A percentile compares a stretch with the other conserved stretches of the same genome.
Conservation (phyloP, 2,329 filamentous ascomycete species). For the Colletotrichum endophyticum region DNA sequence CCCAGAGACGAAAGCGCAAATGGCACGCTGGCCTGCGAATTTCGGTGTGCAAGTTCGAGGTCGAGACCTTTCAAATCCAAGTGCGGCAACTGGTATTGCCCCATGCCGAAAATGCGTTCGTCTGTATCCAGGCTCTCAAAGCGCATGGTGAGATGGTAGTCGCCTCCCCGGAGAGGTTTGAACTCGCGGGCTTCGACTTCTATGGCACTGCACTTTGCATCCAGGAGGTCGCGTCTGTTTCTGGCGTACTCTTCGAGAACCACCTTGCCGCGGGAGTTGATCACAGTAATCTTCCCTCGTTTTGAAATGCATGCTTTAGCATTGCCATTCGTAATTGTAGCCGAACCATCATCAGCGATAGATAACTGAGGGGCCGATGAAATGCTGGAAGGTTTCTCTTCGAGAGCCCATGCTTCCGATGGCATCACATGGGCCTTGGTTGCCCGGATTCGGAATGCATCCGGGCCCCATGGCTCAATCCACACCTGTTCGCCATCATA, state of each 20-base stretch:
- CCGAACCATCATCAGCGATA: neutral
- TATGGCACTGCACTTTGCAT: conserved; percentile 60
- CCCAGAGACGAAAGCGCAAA: conserved; percentile 61
- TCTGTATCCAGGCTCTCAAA: conserved; percentile 56
- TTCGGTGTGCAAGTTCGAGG: conserved; percentile 65
- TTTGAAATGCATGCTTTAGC: neutral
- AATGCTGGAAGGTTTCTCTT: neutral
- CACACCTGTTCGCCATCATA: conserved; percentile 47
- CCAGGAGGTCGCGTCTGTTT: conserved; percentile 33
- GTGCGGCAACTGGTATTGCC: conserved; percentile 66
- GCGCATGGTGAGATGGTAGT: conserved; percentile 58
- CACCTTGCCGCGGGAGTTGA: conserved; percentile 30
- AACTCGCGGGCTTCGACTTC: conserved; percentile 60
- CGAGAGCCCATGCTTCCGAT: neutral
- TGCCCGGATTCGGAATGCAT: conserved; percentile 50
- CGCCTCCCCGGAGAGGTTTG: conserved; percentile 49
- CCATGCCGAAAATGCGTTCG: conserved; percentile 69
- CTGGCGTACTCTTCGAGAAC: conserved; percentile 35
- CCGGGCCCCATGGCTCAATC: conserved; percentile 40
- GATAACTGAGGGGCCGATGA: neutral
- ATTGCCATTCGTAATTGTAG: neutral
- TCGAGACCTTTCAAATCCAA: conserved; percentile 64
- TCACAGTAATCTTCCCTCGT: neutral
- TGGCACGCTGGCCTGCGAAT: conserved; percentile 66
- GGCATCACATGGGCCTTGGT: conserved; percentile 36